A percentile compares a stretch with the other conserved stretches of the same genome.
Evolutionary conservation across 768 basidiomycete species (phyloP).

Genomic region (Myochromella boudieri): DNA sequence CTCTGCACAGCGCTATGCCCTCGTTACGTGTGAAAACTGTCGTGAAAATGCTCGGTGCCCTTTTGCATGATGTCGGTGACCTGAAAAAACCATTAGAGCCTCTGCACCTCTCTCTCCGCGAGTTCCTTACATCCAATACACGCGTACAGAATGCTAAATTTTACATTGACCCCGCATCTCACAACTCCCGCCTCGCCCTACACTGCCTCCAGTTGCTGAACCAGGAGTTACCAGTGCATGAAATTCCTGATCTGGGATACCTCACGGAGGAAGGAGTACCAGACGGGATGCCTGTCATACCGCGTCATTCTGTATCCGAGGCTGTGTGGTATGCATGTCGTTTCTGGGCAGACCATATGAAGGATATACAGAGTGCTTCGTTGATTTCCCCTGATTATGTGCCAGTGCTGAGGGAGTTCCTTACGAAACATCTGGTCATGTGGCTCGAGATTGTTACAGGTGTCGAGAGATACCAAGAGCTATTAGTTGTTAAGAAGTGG

Average conservation of each 20-base stretch:
- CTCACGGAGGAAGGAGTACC: neutral
- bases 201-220: slow-evolving; percentile 8
- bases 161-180: neutral
- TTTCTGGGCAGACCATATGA: slow-evolving; percentile 9
- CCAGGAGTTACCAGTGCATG: slow-evolving; percentile 5
- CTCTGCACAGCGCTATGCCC: slow-evolving; percentile 4
- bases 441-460: slow-evolving; percentile 5
- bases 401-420: slow-evolving; percentile 1
- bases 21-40: slow-evolving; percentile 1
- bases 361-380: neutral
- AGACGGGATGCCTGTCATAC: slow-evolving; percentile 3
- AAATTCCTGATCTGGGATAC: slow-evolving; percentile 3
- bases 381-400: neutral
- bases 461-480: slow-evolving; percentile 1
- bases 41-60: slow-evolving; percentile 1
- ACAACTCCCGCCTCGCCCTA: slow-evolving; percentile 5
- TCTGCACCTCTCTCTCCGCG: slow-evolving; percentile 5
- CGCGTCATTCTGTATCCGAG: slow-evolving; percentile 3
- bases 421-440: slow-evolving; percentile 4
- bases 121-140: slow-evolving; percentile 1
- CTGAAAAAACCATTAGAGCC: slow-evolving; percentile 2
- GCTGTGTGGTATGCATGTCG: slow-evolving; percentile 8
- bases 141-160: neutral
- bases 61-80: slow-evolving; percentile 3
- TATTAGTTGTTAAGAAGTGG: slow-evolving; percentile 3